Base-by-base conservation (phyloP, 345 rosid species). In the Eutrema japonicum region DNA sequence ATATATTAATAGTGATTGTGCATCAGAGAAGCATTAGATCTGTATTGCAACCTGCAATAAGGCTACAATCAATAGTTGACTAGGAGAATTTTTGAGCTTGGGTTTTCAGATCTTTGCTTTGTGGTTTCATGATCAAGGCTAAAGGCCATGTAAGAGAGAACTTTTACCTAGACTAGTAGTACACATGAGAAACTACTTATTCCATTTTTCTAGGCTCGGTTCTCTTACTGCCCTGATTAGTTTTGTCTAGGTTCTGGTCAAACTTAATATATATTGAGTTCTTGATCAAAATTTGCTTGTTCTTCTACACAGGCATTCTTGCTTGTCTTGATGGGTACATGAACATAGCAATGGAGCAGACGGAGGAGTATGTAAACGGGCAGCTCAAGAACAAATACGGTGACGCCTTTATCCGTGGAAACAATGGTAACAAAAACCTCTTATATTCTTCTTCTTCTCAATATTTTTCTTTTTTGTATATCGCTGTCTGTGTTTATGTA, bases 311-410 rank as follows among this genome's bases (percentile, higher is more conserved):
- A 91, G 96, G 96, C 72, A 85, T 87, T 74, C 80, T 88, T 70
- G 87, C 99, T 5, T 89, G 96, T 74, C 84, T 95, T 16, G 99
- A 94, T 81, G 97, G 97, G 12, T 95, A 92, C 70, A 94, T 89
- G 96, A 95, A 92, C 66, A 90, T 95, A 57, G 99, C 99, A 5
- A 95, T 95, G 99, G 99, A 90, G 70, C 97, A 92, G 77, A 95
- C 96, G 0, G 97, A 95, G 56, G 97, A 95, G 77, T 88, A 95
- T 11, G 96, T 92, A 2, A 92, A 95, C 51, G 97, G 99, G 4
- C 97, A 95, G 81, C 81, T 92, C 53, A 95, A 95, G 77, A 92
- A 95, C 57, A 95, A 95, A 74, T 90, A 95, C 7, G 99, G 96
- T 0, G 99, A 95, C 46, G 97, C 99, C 65, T 91, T 95, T 62